These are phyloP conservation scores for Chaetomium sp. DNA, from an alignment of 2,329 filamentous ascomycete genomes.

Conservation along the genomic window DNA sequence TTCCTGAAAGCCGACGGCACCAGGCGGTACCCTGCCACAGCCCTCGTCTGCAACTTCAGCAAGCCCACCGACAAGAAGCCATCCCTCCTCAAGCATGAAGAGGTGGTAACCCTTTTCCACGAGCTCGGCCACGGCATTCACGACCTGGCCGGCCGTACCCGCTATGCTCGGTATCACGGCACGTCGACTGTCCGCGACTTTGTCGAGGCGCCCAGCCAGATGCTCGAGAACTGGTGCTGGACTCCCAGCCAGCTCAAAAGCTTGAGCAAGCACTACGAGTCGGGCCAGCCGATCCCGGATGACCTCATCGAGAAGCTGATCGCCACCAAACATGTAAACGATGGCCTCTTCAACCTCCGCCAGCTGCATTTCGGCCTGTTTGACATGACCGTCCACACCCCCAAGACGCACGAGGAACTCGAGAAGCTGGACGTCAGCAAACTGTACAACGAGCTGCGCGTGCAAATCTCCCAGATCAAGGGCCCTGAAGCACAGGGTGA, in stretches of 20 bases:
- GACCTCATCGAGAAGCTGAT: constrained; percentile 74
- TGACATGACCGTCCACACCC: constrained; percentile 79
- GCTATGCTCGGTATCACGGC: constrained; percentile 68
- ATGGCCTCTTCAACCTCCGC: constrained; percentile 73
- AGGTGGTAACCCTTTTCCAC: constrained; percentile 82
- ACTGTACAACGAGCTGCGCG: constrained; percentile 72
- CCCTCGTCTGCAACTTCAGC: constrained; percentile 83
- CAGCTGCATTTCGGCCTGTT: constrained; percentile 82
- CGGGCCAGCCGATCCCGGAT: constrained; percentile 70
- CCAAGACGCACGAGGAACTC: constrained; percentile 67
- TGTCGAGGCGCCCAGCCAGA: constrained; percentile 71
- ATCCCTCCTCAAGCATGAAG: constrained; percentile 77
- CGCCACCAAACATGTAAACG: constrained; percentile 78
- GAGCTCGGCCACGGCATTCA: constrained; percentile 73
- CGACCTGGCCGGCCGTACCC: constrained; percentile 64
- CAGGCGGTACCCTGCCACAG: constrained; percentile 74
- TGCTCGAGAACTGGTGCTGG: constrained; percentile 80
- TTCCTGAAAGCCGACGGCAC: constrained; percentile 68
- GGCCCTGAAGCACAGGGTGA: constrained; percentile 69
- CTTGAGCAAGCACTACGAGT: constrained; percentile 74
- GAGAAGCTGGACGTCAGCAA: constrained; percentile 65
- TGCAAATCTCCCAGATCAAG: constrained; percentile 71
- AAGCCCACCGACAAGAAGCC: constrained; percentile 77
- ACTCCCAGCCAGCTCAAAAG: constrained; percentile 64
- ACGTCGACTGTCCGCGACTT: constrained; percentile 69